phyloP scores from a whole-genome alignment of 2,329 filamentous ascomycete species.

The Nigrograna mackinnonii region DNA sequence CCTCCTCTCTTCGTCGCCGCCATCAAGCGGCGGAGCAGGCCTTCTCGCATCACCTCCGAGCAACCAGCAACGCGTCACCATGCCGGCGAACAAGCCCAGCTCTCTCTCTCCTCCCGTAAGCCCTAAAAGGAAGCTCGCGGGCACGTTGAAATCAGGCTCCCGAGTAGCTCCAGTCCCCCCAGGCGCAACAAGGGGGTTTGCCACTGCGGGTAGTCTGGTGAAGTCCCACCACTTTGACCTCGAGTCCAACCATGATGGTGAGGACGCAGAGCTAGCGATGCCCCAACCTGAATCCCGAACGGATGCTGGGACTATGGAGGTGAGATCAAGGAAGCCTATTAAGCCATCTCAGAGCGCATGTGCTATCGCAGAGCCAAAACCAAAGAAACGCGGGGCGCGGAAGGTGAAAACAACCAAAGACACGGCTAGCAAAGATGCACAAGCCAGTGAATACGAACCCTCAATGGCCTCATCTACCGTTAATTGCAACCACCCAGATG shows the following conservation, averaged over 20 bases:
- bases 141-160: conserved; percentile 32
- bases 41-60: conserved; percentile 15
- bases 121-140: conserved; percentile 12
- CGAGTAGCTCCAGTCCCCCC: conserved; percentile 28
- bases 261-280: conserved; percentile 8
- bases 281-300: conserved; percentile 4
- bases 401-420: conserved; percentile 27
- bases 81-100: conserved; percentile 23
- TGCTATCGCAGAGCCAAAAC: conserved; percentile 14
- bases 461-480: no score
- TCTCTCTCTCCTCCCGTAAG: conserved; percentile 24
- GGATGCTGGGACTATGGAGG: background rate
- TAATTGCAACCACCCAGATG: no score
- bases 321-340: conserved; percentile 16
- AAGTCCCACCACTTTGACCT: conserved; percentile 29
- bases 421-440: background rate
- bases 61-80: conserved; percentile 32
- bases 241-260: conserved; percentile 13
- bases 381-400: conserved; percentile 26
- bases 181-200: conserved; percentile 31
- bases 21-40: conserved; percentile 17
- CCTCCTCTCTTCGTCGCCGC: conserved; percentile 37
- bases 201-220: conserved; percentile 37
- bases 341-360: conserved; percentile 17
- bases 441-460: conserved; percentile 22